A percentile compares a stretch with the other conserved stretches of the same genome.
phyloP scores from a whole-genome alignment of 2,329 filamentous ascomycete genomes.

The Lasiodiplodia citricola region DNA sequence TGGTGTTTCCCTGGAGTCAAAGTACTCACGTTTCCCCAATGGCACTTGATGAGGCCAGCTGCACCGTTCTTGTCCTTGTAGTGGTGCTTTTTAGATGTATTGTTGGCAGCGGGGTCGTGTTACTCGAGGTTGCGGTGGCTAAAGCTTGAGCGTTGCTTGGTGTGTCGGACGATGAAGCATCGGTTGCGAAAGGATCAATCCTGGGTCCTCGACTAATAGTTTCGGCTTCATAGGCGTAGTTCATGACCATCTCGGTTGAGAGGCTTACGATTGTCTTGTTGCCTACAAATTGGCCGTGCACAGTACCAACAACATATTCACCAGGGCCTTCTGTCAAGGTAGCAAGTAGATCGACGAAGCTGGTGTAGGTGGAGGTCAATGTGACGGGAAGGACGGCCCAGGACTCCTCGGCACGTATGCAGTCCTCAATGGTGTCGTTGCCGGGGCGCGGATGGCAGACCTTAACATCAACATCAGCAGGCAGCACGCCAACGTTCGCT shows the following conservation, averaged over 20 bases:
- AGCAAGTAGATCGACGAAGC: conserved; percentile 46
- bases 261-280: conserved; percentile 46
- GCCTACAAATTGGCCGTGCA: conserved; percentile 45
- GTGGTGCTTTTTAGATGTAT: conserved; percentile 14
- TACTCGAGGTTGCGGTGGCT: neutral
- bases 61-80: conserved; percentile 18
- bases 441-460: conserved; percentile 44
- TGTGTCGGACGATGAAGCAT: neutral
- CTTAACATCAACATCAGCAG: conserved; percentile 49
- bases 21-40: neutral
- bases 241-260: conserved; percentile 44
- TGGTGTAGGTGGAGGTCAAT: conserved; percentile 41
- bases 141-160: neutral
- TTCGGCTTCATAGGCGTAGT: conserved; percentile 44
- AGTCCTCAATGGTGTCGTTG: conserved; percentile 44
- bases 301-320: conserved; percentile 46
- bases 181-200: neutral
- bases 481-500: conserved; percentile 37
- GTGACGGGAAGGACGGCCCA: conserved; percentile 50
- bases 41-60: neutral
- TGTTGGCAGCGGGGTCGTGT: neutral
- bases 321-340: conserved; percentile 42
- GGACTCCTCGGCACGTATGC: conserved; percentile 48
- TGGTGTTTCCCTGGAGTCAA: neutral
- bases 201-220: conserved; percentile 33